Evolutionary conservation across 495 filamentous ascomycete species (phyloP).

Genomic region (Niebla homalea): DNA sequence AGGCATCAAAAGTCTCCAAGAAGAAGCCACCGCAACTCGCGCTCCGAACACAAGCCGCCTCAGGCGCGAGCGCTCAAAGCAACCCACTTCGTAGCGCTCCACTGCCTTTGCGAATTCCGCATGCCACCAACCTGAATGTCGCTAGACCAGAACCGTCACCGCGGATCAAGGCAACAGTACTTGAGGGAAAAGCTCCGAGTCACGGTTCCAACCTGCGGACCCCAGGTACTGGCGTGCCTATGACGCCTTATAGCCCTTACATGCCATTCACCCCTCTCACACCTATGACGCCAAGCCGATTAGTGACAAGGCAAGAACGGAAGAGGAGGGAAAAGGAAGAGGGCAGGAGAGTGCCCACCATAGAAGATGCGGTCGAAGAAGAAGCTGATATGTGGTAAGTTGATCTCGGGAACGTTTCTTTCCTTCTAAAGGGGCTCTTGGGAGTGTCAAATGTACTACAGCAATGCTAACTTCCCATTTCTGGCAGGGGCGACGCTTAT

Average conservation of each 20-base stretch:
- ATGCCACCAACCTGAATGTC: slow-evolving; percentile 19
- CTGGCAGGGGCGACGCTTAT: too few relatives aligned
- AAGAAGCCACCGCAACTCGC: slow-evolving; percentile 13
- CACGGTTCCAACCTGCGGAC: slow-evolving; percentile 32
- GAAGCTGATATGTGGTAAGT: slow-evolving; percentile 45
- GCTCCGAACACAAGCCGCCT: slow-evolving; percentile 13
- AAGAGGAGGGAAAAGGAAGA: slow-evolving; percentile 51
- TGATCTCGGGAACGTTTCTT: not conserved
- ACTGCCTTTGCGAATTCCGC: slow-evolving; percentile 23
- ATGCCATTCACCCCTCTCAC: slow-evolving; percentile 84
- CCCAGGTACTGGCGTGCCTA: slow-evolving; percentile 60
- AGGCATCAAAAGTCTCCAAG: slow-evolving; percentile 11
- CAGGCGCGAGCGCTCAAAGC: slow-evolving; percentile 4
- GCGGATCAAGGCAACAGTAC: slow-evolving; percentile 60
- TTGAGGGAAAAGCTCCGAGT: slow-evolving; percentile 44
- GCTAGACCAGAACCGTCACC: slow-evolving; percentile 39
- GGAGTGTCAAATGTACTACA: too few relatives aligned
- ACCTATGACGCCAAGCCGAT: slow-evolving; percentile 66
- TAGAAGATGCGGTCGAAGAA: slow-evolving; percentile 40
- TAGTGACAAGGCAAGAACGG: slow-evolving; percentile 62
- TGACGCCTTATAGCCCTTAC: slow-evolving; percentile 76
- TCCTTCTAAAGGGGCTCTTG: not conserved
- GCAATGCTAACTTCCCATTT: too few relatives aligned
- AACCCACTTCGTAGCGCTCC: slow-evolving; percentile 22
- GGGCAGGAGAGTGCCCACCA: slow-evolving; percentile 37